Evolutionary conservation across 2,329 filamentous ascomycete genomes (phyloP), one percentile per base, ranked within the genome.

Genomic region (Fusarium albidum): DNA sequence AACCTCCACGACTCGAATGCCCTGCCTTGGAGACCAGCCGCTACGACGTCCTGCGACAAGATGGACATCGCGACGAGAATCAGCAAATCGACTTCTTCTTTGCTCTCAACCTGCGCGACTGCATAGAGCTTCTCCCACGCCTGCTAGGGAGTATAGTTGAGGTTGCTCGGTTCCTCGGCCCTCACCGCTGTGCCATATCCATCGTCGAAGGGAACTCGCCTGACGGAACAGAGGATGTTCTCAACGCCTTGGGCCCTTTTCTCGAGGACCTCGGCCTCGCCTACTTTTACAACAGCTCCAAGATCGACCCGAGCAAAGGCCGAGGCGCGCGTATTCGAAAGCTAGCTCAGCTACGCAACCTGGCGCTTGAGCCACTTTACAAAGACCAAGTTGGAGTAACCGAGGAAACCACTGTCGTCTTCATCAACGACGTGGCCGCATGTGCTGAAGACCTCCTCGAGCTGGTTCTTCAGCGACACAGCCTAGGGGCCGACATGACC

Each of bases 361-460:
- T 81, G 6, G 82, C 82, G 0, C 67, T 86, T 2, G 61, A 74
- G 9, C 82, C 82, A 0, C 69, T 84, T 3, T 45, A 75, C 3
- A 48, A 73, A 17, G 33, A 69, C 6, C 13, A 59, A 4, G 52
- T 59, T 2, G 50, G 32, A 0, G 72, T 68, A 18, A 64, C 65
- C 4, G 65, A 65, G 6, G 67, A 78, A 17, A 73, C 79, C 3
- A 77, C 77, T 3, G 68, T 84, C 3, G 44, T 84, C 11, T 84
- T 84, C 55, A 63, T 85, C 39, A 82, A 84, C 66, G 80, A 85
- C 56, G 78, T 85, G 10, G 77, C 78, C 3, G 68, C 73, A 6
- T 85, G 82, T 52, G 34, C 73, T 8, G 81, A 85, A 32, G 83
- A 87, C 56, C 76, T 87, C 13, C 72, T 88, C 4, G 84, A 86